Evolutionary conservation across 1,284 basidiomycete species (phyloP).

Genomic region (Hymenochaete sp.): DNA sequence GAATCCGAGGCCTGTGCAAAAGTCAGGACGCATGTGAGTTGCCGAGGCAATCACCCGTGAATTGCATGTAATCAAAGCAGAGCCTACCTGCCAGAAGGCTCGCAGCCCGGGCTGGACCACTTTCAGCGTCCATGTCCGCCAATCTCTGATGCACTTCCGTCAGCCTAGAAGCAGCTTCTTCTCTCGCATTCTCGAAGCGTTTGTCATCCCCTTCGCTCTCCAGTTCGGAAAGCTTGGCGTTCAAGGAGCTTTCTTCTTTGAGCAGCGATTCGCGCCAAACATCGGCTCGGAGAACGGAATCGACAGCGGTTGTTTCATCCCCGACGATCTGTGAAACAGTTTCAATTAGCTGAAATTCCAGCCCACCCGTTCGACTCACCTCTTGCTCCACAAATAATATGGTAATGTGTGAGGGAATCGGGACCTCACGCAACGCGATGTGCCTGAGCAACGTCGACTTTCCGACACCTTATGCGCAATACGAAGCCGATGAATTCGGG

Average conservation of each 20-base stretch:
- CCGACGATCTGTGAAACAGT: constrained; percentile 60
- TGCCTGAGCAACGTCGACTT: constrained; percentile 97
- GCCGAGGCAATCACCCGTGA: constrained; percentile 7
- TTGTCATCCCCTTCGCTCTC: constrained; percentile 70
- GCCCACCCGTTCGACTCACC: too few species aligned
- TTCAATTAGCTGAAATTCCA: too few species aligned
- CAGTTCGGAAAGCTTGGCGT: constrained; percentile 63
- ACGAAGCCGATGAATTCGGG: background rate
- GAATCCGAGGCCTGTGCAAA: constrained; percentile 71
- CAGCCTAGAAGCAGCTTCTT: constrained; percentile 80
- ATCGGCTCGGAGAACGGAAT: constrained; percentile 93
- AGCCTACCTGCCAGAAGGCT: constrained; percentile 73
- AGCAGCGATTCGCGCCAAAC: constrained; percentile 91
- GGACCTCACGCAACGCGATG: constrained; percentile 92
- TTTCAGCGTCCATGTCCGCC: constrained; percentile 97
- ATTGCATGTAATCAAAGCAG: background rate
- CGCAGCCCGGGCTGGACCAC: constrained; percentile 89
- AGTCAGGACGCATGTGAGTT: background rate
- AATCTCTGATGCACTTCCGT: constrained; percentile 88
- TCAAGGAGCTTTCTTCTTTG: constrained; percentile 71
- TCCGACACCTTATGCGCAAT: constrained; percentile 91
- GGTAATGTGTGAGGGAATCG: constrained; percentile 89
- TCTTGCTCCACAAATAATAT: constrained; percentile 99
- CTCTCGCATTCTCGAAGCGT: constrained; percentile 71
- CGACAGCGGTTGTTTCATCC: constrained; percentile 87